phyloP scores from a whole-genome alignment of 306 rosid species.

The Amphicarpaea edgeworthii region DNA sequence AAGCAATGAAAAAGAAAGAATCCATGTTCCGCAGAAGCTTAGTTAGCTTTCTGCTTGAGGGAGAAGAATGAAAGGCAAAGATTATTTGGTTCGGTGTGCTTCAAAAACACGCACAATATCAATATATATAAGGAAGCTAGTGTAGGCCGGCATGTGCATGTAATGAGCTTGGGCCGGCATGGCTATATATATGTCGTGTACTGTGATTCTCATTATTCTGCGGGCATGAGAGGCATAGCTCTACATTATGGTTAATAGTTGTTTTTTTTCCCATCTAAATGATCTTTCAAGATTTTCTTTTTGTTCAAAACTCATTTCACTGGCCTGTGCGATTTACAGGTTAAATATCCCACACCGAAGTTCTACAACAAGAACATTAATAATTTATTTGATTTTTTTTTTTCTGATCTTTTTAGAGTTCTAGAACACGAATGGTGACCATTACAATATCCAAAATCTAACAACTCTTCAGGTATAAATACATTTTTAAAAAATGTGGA shows the following conservation, averaged over 20 bases:
- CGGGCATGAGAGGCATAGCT: neutral
- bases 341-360: neutral
- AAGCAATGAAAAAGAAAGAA: conserved; percentile 35
- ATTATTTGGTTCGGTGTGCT: conserved; percentile 17
- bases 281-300: neutral
- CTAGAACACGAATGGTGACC: neutral
- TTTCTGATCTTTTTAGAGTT: neutral
- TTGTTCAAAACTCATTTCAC: neutral
- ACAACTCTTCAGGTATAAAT: neutral
- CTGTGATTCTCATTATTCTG: neutral
- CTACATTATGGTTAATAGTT: neutral
- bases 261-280: neutral
- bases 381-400: neutral
- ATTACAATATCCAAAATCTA: neutral
- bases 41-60: conserved; percentile 34
- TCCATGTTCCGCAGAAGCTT: conserved; percentile 58
- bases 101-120: neutral
- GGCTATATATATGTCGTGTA: conserved; percentile 17
- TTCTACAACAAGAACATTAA: neutral
- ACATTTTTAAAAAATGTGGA: too few relatives aligned
- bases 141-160: conserved; percentile 23
- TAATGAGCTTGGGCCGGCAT: neutral
- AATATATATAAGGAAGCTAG: neutral
- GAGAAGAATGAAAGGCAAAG: conserved; percentile 14
- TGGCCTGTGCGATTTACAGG: neutral